Base-by-base conservation (phyloP, 805 yeast species). In the Kazachstania africana region DNA sequence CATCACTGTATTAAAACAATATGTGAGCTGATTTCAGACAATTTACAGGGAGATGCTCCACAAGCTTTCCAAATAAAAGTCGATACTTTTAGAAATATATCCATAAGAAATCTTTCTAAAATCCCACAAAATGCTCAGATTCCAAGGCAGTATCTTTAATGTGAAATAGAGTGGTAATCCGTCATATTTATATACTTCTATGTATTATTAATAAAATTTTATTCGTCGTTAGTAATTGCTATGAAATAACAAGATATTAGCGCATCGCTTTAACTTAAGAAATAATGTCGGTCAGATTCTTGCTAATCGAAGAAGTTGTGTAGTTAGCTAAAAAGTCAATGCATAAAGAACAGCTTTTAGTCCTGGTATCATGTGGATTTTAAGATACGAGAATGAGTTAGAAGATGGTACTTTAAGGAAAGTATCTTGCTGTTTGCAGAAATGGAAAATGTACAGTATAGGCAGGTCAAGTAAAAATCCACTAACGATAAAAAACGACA, bases 381-480 rank as follows among this genome's bases (percentile, higher is more conserved):
- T 52, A 21, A 36, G 40, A 21, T 52, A 45, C 34, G 30, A 36
- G 8, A 44, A 47, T 33, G 37, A 28, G 6, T 27, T 36, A 17
- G 48, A 39, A 6, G 42, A 43, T 39, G 50, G 48, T n/a, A 16
- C 35, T 12, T 12, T 16, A 3, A 25, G 27, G 8, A 14, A 27
- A 3, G 34, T 41, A 10, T 45, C 49, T 4, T 34, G 43, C 24
- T 43, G 47, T 22, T 27, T 54, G 12, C 26, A 34, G 30, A 28
- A 22, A 9, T 33, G 29, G 3, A 29, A 31, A 19, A 25, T 21
- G 0, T 48, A 47, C 27, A 37, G 33, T 12, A 38, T 54, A 14
- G 59, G 59, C 8, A 44, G 59, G 25, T 53, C 59, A 5, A 46
- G 50, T 20, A 49, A 50, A 34, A 45, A 45, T 36, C 35, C 36